phyloP scores from a whole-genome alignment of 2,329 filamentous ascomycete species.

The Cladorrhinum sp. region DNA sequence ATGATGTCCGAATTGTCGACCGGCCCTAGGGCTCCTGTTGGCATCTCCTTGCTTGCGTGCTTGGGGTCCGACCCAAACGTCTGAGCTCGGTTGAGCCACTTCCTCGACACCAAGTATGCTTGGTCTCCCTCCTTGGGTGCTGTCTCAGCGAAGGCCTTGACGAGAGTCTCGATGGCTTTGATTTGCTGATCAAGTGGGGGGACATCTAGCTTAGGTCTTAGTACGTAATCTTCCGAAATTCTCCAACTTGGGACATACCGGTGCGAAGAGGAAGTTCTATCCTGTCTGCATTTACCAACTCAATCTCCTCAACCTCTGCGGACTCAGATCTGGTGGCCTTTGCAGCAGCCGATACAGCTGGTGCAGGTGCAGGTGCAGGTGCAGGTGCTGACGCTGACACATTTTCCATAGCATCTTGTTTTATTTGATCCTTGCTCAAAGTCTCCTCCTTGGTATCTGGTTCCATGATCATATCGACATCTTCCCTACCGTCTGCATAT shows the following conservation, averaged over 20 bases:
- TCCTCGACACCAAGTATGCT: conserved; percentile 73
- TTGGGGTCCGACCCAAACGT: conserved; percentile 60
- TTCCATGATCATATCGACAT: conserved; percentile 45
- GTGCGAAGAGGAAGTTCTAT: conserved; percentile 25
- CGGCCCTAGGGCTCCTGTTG: conserved; percentile 64
- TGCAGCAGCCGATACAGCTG: not conserved
- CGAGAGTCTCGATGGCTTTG: conserved; percentile 62
- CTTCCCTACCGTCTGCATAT: conserved; percentile 37
- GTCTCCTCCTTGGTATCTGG: conserved; percentile 20
- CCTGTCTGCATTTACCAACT: not conserved
- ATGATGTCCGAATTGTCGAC: conserved; percentile 87
- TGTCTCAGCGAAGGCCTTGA: conserved; percentile 49
- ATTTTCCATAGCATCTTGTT: conserved; percentile 8
- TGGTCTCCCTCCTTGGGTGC: conserved; percentile 67
- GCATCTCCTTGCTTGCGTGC: conserved; percentile 55
- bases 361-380: not conserved
- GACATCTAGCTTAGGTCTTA: conserved; percentile 23
- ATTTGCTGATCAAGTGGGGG: conserved; percentile 60
- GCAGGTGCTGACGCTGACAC: not conserved
- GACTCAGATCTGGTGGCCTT: not conserved
- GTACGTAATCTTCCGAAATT: not conserved
- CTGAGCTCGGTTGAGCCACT: conserved; percentile 74
- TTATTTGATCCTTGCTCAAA: not conserved
- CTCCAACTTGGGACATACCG: conserved; percentile 14
- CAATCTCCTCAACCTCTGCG: not conserved